Evolutionary conservation across 2,329 filamentous ascomycete genomes (phyloP), one percentile per base, ranked within the genome.

Genomic region (Colletotrichum noveboracense): DNA sequence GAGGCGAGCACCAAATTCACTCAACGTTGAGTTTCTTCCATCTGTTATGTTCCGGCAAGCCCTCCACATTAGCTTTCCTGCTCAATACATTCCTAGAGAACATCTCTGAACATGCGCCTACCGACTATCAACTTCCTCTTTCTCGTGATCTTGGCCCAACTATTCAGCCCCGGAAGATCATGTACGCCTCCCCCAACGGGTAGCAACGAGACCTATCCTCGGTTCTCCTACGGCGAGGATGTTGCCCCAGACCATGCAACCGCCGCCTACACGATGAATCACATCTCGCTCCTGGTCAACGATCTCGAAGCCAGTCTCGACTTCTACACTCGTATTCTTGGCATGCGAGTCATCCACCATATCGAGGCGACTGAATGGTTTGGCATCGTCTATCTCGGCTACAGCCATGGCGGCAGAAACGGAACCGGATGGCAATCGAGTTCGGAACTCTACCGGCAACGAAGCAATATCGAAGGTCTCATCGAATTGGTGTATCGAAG

Each of bases 311-410:
- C 72, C 6, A 82, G 80, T 74, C 76, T 83, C 43, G 76, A 81
- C 65, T 86, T 85, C 77, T 85, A 86, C 79, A 78, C 78, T n/a
- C 70, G 77, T 6, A 77, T 83, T 30, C 79, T 85, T 52, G 84
- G 83, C 38, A 82, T 85, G 78, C 81, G 83, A 24, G 78, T 82
- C 38, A 76, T 85, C 18, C 83, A 84, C 78, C 83, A 82, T n/a
- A 62, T 81, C 16, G 76, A 81, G n/a, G 66, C 80, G 8, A 80
- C 80, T 5, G 71, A 78, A 7, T 76, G 79, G 34, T 82, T 80
- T 65, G 80, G 79, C 28, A 78, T 85, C 74, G 81, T 80, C 62
- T 85, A 85, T 77, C 79, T 86, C 77, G 82, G 79, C 48, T 82
- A 85, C 71, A 78, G 80, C 30, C 81, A 83, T 38, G 84, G 83